Conservation (phyloP, 495 filamentous ascomycete species). For the Talaromyces nanjingensis region DNA sequence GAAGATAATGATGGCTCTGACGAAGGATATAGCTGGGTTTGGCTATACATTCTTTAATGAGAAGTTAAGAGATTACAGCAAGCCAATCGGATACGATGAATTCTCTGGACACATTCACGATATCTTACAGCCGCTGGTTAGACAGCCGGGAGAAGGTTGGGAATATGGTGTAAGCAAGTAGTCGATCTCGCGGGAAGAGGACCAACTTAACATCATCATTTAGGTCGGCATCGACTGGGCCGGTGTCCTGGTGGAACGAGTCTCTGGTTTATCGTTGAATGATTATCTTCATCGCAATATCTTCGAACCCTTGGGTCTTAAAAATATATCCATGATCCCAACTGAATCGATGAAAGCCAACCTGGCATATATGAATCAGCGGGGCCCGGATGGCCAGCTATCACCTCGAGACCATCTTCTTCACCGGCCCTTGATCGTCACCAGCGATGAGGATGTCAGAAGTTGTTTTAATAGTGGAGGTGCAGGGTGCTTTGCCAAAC, state of each 20-base stretch:
- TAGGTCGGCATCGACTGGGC: constrained; percentile 38
- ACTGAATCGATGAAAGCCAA: constrained; percentile 38
- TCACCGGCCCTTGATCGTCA: constrained; percentile 27
- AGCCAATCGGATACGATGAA: constrained; percentile 43
- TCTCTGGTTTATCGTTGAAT: constrained; percentile 37
- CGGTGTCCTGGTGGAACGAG: constrained; percentile 45
- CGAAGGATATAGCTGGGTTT: constrained; percentile 28
- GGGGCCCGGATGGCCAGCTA: constrained; percentile 26
- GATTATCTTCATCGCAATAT: constrained; percentile 49
- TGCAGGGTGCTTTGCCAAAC: constrained; percentile 40
- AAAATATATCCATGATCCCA: constrained; percentile 45
- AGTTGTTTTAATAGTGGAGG: constrained; percentile 43
- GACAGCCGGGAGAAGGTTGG: constrained; percentile 47
- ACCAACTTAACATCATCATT: no score
- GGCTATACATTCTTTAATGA: constrained; percentile 45
- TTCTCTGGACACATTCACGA: constrained; percentile 34
- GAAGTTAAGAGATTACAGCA: constrained; percentile 31
- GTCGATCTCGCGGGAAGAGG: no score
- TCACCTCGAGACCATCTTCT: constrained; percentile 32
- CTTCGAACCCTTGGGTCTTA: constrained; percentile 43
- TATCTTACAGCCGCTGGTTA: constrained; percentile 39
- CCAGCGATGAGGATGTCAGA: constrained; percentile 22
- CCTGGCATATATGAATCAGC: constrained; percentile 38
- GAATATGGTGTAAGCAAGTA: constrained; percentile 45
- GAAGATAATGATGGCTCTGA: background rate